A percentile compares a stretch with the other conserved stretches of the same genome.
These are phyloP conservation scores for Cryphonectria carpinicola DNA, from an alignment of 2,329 filamentous ascomycete species.

Conservation along the genomic window DNA sequence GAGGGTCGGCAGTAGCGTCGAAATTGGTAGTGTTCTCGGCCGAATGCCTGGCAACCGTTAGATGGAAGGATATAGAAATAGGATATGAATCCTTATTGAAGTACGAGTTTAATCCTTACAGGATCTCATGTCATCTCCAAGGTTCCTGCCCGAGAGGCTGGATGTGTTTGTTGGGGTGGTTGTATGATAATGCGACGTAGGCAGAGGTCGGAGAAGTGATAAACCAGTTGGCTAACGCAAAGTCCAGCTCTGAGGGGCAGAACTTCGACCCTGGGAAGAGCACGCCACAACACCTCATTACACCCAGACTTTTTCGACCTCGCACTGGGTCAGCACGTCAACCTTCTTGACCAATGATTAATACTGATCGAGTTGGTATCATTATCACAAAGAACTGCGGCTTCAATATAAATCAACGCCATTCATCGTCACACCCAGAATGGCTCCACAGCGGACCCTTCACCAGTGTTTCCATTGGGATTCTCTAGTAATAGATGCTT, in stretches of 20 bases:
- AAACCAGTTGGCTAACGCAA: not conserved
- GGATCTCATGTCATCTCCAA: not conserved
- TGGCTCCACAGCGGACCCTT: not conserved
- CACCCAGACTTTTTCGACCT: not conserved
- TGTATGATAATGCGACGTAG: not conserved
- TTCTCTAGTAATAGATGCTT: not conserved
- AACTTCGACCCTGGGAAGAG: not conserved
- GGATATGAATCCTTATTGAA: not conserved
- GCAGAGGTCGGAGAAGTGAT: not conserved
- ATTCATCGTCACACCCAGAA: not conserved
- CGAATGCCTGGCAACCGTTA: not conserved
- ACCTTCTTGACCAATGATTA: not conserved
- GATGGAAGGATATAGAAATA: not conserved
- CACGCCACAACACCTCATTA: not conserved
- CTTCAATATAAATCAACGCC: not conserved
- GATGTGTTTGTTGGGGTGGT: not conserved
- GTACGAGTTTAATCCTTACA: not conserved
- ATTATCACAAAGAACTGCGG: not conserved
- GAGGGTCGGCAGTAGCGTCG: not conserved
- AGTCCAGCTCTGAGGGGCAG: not conserved
- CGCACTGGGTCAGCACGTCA: not conserved
- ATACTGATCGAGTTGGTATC: not conserved
- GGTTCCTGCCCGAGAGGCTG: not conserved
- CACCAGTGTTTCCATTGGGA: not conserved
- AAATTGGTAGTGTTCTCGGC: not conserved